Conservation (phyloP, 306 rosid genomes). For the Sicyos edulis region DNA sequence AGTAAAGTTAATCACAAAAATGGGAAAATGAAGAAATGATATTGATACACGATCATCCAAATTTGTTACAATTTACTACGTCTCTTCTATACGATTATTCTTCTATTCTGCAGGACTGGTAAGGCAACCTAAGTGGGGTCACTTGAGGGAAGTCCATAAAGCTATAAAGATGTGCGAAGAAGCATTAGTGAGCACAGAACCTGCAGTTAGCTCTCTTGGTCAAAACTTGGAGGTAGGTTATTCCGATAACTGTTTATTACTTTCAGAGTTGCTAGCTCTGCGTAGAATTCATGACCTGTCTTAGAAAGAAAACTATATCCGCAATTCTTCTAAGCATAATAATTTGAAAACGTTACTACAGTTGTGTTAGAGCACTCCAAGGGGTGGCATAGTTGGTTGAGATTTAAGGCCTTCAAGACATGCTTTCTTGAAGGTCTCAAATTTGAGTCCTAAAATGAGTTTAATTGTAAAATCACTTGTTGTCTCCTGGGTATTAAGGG, state of each 20-base stretch:
- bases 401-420: too few species aligned
- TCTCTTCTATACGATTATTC: not conserved
- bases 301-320: not conserved
- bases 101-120: conserved; percentile 52
- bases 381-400: too few species aligned
- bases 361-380: not conserved
- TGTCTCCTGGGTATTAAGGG: too few species aligned
- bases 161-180: conserved; percentile 80
- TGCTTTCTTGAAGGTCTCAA: too few species aligned
- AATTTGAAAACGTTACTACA: not conserved
- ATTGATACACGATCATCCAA: not conserved
- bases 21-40: not conserved
- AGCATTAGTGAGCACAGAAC: conserved; percentile 73
- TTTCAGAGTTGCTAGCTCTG: not conserved
- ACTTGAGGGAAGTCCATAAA: conserved; percentile 78
- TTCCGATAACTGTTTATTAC: not conserved
- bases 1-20: not conserved
- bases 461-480: too few species aligned
- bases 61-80: not conserved
- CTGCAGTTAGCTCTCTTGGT: conserved; percentile 58
- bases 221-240: conserved; percentile 60
- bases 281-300: not conserved
- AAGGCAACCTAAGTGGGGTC: conserved; percentile 97
- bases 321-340: not conserved
- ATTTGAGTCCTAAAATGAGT: too few species aligned